Base-by-base conservation (phyloP, 73 alveolate genomes). In the Paramecium sexaurelia region DNA sequence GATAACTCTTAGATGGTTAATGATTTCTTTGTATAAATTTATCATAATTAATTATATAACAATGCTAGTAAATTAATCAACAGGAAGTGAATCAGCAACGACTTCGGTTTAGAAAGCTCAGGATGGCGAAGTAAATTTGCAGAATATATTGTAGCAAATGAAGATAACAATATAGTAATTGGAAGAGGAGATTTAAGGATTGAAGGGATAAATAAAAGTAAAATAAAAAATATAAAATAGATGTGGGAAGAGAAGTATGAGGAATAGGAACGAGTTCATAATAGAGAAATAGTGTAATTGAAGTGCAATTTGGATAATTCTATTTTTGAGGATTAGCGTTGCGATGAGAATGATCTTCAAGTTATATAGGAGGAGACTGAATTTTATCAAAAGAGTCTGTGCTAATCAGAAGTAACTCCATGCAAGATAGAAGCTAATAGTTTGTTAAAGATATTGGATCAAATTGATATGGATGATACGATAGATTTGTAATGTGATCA, bases 251-350 rank as follows among this genome's bases (percentile, higher is more conserved):
- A 78, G 41, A 78, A 78, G n/a, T 78, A 41, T 43, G 90, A 78
- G 11, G 68, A 78, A 78, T 78, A 40, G 33, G 71, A 40, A 22
- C 45, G 55, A 78, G 22, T 39, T 6, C 90, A 78, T 11, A 78
- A 78, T 45, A 40, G 71, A 45, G 90, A 78, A 32, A 78, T 78
- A 19, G 90, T 78, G 22, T 32, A 78, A 40, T 43, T 78, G 22
- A 78, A 78, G 35, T 78, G 90, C 41, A 78, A 78, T 43, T 24
- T 78, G 17, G 90, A 78, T n/a, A 78, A 78, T 33, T 78, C 90
- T 8, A 78, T 78, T 9, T 78, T 78, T 26, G 90, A 78, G 68
- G 90, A 78, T 41, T 22, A 78, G 39, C 36, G 27, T 29, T 35
- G 45, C 22, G 29, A 71, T 20, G 55, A 33, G 20, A 37, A 78